Evolutionary conservation across 768 basidiomycete genomes (phyloP).

Genomic region (Leccinellum luteum): DNA sequence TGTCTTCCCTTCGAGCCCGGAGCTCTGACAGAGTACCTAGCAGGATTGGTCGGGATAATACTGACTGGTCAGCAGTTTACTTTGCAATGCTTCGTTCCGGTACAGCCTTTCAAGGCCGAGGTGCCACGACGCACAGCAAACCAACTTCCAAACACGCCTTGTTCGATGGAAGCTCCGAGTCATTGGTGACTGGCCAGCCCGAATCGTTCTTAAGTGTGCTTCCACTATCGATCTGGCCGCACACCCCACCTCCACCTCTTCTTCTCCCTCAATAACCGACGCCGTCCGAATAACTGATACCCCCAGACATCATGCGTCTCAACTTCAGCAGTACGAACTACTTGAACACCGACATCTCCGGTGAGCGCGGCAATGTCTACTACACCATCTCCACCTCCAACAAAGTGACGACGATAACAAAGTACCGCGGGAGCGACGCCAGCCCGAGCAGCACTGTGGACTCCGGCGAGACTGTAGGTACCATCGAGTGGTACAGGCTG

Average conservation of each 20-base stretch:
- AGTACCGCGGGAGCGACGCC: slow-evolving; percentile 17
- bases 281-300: neutral
- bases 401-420: slow-evolving; percentile 26
- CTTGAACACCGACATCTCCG: slow-evolving; percentile 21
- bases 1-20: too few relatives aligned
- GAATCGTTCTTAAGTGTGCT: neutral
- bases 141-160: neutral
- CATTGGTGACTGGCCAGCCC: neutral
- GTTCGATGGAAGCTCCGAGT: neutral
- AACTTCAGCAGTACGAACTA: slow-evolving; percentile 18
- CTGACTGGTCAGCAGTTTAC: too few relatives aligned
- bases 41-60: too few relatives aligned
- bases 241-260: neutral
- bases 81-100: too few relatives aligned
- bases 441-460: slow-evolving; percentile 1
- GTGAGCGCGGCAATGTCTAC: slow-evolving; percentile 16
- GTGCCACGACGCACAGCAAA: neutral
- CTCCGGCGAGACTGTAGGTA: slow-evolving; percentile 21
- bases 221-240: neutral
- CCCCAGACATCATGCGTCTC: slow-evolving; percentile 18
- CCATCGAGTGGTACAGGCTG: slow-evolving; percentile 25
- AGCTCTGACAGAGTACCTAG: too few relatives aligned
- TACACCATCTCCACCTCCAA: slow-evolving; percentile 22
- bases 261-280: neutral
- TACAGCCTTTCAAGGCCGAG: neutral